Conservation (phyloP, 805 yeast species). For the Metschnikowia proteae region DNA sequence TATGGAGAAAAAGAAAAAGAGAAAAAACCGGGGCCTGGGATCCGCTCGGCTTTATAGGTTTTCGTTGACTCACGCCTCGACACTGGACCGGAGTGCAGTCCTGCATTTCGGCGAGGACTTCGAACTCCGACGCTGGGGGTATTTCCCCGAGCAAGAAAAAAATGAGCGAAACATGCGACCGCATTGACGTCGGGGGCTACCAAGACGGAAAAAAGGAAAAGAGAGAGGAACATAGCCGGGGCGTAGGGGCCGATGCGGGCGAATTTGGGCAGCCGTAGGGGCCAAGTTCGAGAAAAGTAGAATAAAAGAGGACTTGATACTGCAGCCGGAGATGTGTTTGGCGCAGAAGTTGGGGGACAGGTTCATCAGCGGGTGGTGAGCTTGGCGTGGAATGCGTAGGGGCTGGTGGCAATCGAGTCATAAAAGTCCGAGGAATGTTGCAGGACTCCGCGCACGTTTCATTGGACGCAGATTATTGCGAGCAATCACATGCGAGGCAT, state of each 20-base stretch:
- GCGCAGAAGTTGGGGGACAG: too few relatives aligned
- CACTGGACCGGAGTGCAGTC: neutral
- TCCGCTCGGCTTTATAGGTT: neutral
- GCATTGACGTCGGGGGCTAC: neutral
- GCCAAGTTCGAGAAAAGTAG: too few relatives aligned
- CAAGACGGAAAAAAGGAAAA: neutral
- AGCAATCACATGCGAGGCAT: neutral
- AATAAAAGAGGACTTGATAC: too few relatives aligned
- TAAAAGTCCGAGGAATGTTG: slow-evolving; percentile 1
- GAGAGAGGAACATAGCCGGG: too few relatives aligned
- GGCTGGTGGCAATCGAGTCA: neutral
- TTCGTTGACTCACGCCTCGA: neutral
- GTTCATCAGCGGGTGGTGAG: neutral
- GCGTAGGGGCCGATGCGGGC: neutral
- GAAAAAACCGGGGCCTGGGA: neutral
- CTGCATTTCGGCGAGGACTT: slow-evolving; percentile 3
- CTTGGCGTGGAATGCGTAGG: neutral
- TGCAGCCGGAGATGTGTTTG: neutral
- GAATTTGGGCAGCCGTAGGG: too few relatives aligned
- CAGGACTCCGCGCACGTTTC: neutral
- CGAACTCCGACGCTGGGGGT: slow-evolving; percentile 7
- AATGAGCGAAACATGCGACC: neutral
- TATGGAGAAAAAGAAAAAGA: neutral
- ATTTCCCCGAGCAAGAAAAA: slow-evolving; percentile 5
- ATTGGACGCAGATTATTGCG: slow-evolving; percentile 3